These are phyloP conservation scores for Pichia sp. DNA, from an alignment of 1,139 yeast species.

Conservation along the genomic window DNA sequence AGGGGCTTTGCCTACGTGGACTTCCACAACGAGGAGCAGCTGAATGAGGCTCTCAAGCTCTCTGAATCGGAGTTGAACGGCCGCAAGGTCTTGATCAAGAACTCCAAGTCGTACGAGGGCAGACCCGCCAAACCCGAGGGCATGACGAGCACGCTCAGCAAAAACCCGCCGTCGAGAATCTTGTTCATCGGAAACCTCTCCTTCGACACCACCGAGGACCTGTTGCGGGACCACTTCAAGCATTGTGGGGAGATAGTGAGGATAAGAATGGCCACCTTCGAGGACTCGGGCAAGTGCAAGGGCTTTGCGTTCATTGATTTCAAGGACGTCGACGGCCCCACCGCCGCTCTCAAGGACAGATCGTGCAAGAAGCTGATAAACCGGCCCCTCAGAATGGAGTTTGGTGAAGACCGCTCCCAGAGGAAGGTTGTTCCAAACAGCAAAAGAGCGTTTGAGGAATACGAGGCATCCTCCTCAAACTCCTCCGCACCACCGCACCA, in stretches of 20 bases:
- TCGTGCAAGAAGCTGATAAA: constrained; percentile 63
- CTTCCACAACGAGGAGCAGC: constrained; percentile 60
- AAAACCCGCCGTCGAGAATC: constrained; percentile 85
- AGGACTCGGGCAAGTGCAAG: constrained; percentile 93
- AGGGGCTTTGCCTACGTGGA: constrained; percentile 94
- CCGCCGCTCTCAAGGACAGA: constrained; percentile 75
- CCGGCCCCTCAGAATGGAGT: constrained; percentile 80
- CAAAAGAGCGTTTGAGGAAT: constrained; percentile 19
- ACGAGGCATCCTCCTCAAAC: not conserved
- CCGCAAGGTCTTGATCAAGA: constrained; percentile 79
- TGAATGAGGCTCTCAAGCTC: constrained; percentile 59
- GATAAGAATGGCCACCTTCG: constrained; percentile 94
- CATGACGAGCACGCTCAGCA: constrained; percentile 38
- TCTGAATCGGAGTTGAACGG: constrained; percentile 76
- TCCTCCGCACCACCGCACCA: constrained; percentile 22
- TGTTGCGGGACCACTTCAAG: constrained; percentile 72
- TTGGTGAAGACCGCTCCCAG: constrained; percentile 91
- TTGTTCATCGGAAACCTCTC: constrained; percentile 90
- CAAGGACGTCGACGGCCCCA: constrained; percentile 73
- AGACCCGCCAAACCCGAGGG: constrained; percentile 56
- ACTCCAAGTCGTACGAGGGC: constrained; percentile 79
- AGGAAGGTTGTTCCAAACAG: constrained; percentile 39
- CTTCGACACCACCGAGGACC: constrained; percentile 84
- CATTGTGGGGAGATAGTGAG: constrained; percentile 75
- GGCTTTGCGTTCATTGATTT: constrained; percentile 95